phyloP scores from a whole-genome alignment of 2,329 filamentous ascomycete species.

The Nigrograna mackinnonii region DNA sequence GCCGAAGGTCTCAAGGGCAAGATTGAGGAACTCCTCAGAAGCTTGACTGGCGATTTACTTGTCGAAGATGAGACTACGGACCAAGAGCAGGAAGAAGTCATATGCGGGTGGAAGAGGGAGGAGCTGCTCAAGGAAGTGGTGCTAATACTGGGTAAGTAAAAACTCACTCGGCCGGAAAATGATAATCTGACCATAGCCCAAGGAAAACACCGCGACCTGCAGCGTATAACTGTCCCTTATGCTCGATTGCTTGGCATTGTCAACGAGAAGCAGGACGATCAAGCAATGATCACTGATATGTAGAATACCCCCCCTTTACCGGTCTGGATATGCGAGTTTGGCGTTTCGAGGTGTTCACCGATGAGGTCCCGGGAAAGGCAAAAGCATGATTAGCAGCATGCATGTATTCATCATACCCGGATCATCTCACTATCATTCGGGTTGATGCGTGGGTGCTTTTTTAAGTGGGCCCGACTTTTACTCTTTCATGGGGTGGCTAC shows the following conservation, averaged over 20 bases:
- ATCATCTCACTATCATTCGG: too few species aligned
- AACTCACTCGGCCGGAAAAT: conserved; percentile 38
- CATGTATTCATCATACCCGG: too few species aligned
- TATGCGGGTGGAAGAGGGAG: conserved; percentile 90
- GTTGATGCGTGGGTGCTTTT: too few species aligned
- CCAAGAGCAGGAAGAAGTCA: conserved; percentile 61
- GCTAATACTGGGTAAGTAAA: conserved; percentile 75
- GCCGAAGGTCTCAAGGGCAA: conserved; percentile 86
- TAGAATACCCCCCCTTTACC: conserved; percentile 19
- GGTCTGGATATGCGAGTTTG: too few species aligned
- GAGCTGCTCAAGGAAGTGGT: conserved; percentile 90
- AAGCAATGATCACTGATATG: conserved; percentile 39
- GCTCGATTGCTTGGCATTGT: conserved; percentile 60
- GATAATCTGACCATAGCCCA: conserved; percentile 1
- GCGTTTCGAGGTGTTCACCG: too few species aligned
- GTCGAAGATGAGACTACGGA: conserved; percentile 59
- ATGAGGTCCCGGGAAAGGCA: too few species aligned
- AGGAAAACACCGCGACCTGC: conserved; percentile 95
- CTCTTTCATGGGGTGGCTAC: too few species aligned
- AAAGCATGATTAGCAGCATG: too few species aligned
- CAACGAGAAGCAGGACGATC: conserved; percentile 29
- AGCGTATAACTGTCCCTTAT: conserved; percentile 93
- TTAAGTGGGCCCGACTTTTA: too few species aligned
- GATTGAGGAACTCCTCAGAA: conserved; percentile 88
- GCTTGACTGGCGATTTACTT: conserved; percentile 72